Evolutionary conservation across 2,329 filamentous ascomycete genomes (phyloP).

Genomic region (Sarocladiaceae sp.): DNA sequence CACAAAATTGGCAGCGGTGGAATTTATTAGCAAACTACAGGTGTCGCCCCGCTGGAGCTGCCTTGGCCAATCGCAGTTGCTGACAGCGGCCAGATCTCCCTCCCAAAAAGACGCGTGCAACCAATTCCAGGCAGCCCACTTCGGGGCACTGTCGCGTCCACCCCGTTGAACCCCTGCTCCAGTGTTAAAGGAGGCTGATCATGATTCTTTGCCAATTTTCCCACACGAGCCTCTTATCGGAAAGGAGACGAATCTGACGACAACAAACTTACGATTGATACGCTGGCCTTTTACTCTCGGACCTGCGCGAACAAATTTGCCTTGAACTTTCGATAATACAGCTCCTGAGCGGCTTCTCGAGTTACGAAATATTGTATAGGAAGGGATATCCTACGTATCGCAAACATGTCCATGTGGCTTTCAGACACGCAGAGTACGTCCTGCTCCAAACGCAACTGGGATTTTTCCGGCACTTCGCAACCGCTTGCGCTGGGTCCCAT

Average conservation of each 20-base stretch:
- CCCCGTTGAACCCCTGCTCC: neutral
- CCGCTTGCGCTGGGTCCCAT: neutral
- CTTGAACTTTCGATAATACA: too few relatives aligned
- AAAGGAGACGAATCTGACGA: neutral
- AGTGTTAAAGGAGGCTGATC: constrained; percentile 6
- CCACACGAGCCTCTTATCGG: neutral
- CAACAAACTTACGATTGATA: too few relatives aligned
- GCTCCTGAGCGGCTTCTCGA: too few relatives aligned
- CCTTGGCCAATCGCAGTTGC: constrained; percentile 5
- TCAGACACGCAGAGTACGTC: constrained; percentile 88
- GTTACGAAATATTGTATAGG: neutral
- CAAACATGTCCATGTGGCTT: constrained; percentile 87
- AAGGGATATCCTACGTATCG: neutral
- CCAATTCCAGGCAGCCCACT: neutral
- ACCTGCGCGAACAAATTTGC: too few relatives aligned
- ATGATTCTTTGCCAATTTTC: neutral
- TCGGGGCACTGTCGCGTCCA: neutral
- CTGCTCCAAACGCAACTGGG: too few relatives aligned
- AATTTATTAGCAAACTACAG: constrained; percentile 6
- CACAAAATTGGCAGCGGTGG: neutral
- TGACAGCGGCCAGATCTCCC: constrained; percentile 6
- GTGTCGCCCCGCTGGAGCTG: neutral
- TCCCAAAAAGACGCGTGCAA: constrained; percentile 2
- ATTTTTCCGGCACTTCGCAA: neutral
- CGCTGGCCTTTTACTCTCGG: too few relatives aligned